Conservation (phyloP, 805 yeast genomes). For the Saccharomyces paradoxus region DNA sequence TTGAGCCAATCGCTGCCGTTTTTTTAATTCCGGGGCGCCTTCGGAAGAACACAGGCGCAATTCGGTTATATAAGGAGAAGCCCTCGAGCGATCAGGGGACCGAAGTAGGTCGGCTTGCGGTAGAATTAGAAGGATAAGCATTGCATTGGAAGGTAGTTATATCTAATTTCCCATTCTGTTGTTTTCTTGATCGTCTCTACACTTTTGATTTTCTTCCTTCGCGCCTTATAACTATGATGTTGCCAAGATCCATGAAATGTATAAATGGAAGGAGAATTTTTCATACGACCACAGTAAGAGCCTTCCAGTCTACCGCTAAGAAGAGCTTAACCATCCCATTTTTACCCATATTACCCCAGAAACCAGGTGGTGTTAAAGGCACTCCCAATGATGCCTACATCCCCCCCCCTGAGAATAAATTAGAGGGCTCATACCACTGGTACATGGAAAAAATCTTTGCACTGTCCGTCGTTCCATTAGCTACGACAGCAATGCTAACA, state of each 20-base stretch:
- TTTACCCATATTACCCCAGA: conserved; percentile 61
- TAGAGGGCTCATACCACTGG: conserved; percentile 91
- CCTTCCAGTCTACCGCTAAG: conserved; percentile 23
- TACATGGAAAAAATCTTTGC: conserved; percentile 72
- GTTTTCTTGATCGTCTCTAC: conserved; percentile 64
- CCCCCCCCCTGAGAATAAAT: conserved; percentile 51
- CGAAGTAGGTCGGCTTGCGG: not conserved
- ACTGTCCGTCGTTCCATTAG: conserved; percentile 66
- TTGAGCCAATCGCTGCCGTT: not conserved
- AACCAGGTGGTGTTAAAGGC: conserved; percentile 88
- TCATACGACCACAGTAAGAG: conserved; percentile 6
- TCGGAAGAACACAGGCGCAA: not conserved
- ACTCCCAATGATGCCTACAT: conserved; percentile 83
- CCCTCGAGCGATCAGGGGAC: not conserved
- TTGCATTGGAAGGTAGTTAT: not conserved
- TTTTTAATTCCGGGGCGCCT: not conserved
- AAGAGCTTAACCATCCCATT: conserved; percentile 37
- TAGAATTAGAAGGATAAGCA: not conserved
- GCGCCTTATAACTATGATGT: conserved; percentile 22
- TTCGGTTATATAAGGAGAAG: not conserved
- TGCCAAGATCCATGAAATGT: conserved; percentile 9
- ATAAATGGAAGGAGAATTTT: conserved; percentile 2
- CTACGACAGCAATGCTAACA: conserved; percentile 63
- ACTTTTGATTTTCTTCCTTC: conserved; percentile 42
- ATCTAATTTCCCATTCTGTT: not conserved